A percentile compares a stretch with the other conserved stretches of the same genome.
Evolutionary conservation across 2,329 filamentous ascomycete genomes (phyloP).

Genomic region (Aphanoascus verrucosus): DNA sequence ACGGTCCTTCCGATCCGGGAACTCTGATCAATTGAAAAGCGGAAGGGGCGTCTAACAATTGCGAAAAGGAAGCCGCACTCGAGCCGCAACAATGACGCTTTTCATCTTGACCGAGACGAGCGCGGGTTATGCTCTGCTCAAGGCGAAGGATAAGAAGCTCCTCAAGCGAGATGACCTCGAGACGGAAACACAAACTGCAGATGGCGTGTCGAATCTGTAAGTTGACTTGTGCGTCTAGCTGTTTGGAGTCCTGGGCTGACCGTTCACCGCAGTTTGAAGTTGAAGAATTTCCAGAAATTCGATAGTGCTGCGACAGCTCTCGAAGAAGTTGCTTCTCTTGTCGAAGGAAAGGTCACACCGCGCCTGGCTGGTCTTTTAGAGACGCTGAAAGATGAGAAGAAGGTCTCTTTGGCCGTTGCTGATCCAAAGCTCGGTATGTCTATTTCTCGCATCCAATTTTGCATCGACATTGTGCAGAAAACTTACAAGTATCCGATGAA

Average conservation of each 20-base stretch:
- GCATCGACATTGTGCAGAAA: neutral
- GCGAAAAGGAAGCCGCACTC: neutral
- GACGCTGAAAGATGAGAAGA: conserved; percentile 92
- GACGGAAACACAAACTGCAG: conserved; percentile 63
- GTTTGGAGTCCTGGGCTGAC: neutral
- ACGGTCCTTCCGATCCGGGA: neutral
- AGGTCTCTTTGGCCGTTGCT: conserved; percentile 84
- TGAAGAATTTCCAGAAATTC: conserved; percentile 97
- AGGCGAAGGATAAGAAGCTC: conserved; percentile 97
- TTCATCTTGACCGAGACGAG: conserved; percentile 91
- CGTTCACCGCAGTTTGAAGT: conserved; percentile 56
- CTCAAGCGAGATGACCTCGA: conserved; percentile 75
- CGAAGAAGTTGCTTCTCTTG: conserved; percentile 77
- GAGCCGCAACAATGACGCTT: conserved; percentile 57
- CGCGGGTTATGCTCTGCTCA: conserved; percentile 95
- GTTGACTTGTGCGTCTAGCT: conserved; percentile 27
- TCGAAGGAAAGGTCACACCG: conserved; percentile 89
- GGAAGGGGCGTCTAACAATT: neutral
- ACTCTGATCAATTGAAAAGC: neutral
- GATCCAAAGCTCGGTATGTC: conserved; percentile 68
- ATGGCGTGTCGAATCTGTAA: conserved; percentile 78
- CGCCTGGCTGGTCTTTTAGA: conserved; percentile 73
- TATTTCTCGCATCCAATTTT: neutral
- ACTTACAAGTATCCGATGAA: neutral
- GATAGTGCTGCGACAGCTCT: conserved; percentile 83